phyloP scores from a whole-genome alignment of 768 basidiomycete species.

The Hemileccinum rubropunctum region DNA sequence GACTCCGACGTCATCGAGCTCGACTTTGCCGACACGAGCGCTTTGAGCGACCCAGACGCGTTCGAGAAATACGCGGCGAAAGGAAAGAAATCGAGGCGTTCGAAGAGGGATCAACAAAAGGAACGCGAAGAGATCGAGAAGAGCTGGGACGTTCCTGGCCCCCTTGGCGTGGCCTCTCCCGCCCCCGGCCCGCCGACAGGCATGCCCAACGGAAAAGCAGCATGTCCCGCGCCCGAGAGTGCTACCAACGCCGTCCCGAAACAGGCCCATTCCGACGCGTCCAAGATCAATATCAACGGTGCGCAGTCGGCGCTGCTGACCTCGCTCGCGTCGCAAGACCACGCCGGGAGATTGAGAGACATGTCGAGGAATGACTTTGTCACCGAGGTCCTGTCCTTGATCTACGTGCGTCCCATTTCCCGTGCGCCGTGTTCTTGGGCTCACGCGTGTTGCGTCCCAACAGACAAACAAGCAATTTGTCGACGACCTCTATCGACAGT shows the following conservation, averaged over 20 bases:
- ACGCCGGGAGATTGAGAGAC: constrained; percentile 13
- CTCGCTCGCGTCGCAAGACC: constrained; percentile 20
- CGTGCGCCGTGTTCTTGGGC: background rate
- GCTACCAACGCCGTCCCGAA: constrained; percentile 3
- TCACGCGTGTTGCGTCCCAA: background rate
- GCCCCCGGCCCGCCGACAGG: background rate
- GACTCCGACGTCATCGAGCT: constrained; percentile 68
- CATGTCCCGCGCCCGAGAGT: constrained; percentile 3
- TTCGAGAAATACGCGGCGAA: constrained; percentile 40
- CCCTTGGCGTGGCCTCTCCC: constrained; percentile 20
- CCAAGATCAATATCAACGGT: constrained; percentile 20
- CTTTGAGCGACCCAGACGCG: constrained; percentile 63
- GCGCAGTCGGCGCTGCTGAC: constrained; percentile 24
- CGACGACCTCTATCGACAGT: constrained; percentile 57
- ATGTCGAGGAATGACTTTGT: constrained; percentile 58
- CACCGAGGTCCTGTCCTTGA: constrained; percentile 54
- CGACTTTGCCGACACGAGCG: constrained; percentile 71
- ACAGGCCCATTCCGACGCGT: background rate
- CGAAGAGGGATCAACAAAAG: constrained; percentile 37
- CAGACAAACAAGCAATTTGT: constrained; percentile 69
- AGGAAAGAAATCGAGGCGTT: constrained; percentile 21
- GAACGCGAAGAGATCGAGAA: constrained; percentile 52
- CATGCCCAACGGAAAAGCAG: constrained; percentile 28
- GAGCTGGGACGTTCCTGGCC: constrained; percentile 56
- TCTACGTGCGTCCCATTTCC: constrained; percentile 46